Evolutionary conservation across 2,329 filamentous ascomycete species (phyloP).

Genomic region (Hymenoscyphus scutula): DNA sequence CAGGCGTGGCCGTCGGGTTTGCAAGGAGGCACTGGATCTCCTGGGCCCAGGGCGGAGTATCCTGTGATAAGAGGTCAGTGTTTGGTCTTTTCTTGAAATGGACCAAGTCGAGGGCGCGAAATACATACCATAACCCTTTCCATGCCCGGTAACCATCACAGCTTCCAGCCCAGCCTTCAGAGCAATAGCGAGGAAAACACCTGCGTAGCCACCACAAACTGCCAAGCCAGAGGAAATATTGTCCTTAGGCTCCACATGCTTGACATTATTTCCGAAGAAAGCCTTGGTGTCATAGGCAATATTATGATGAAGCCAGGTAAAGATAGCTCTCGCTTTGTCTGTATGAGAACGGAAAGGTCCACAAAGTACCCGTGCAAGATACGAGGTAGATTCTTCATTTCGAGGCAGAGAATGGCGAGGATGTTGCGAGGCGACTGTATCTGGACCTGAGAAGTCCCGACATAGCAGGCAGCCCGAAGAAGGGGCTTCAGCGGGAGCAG

Average conservation of each 20-base stretch:
- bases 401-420: slow-evolving; percentile 69
- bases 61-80: slow-evolving; percentile 43
- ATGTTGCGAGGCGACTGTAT: slow-evolving; percentile 73
- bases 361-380: slow-evolving; percentile 76
- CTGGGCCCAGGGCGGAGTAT: slow-evolving; percentile 59
- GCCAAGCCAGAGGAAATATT: slow-evolving; percentile 76
- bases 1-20: slow-evolving; percentile 73
- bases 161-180: slow-evolving; percentile 76
- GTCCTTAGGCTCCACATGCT: slow-evolving; percentile 65
- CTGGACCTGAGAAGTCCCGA: slow-evolving; percentile 82
- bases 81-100: not conserved
- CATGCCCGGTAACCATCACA: slow-evolving; percentile 71
- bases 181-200: slow-evolving; percentile 76
- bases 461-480: slow-evolving; percentile 69
- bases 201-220: slow-evolving; percentile 90
- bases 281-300: slow-evolving; percentile 77
- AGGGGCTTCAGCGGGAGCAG: slow-evolving; percentile 24
- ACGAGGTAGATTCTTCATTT: slow-evolving; percentile 58
- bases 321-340: slow-evolving; percentile 89
- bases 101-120: not conserved
- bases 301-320: slow-evolving; percentile 95
- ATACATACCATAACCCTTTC: slow-evolving; percentile 65
- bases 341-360: slow-evolving; percentile 75
- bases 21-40: slow-evolving; percentile 62
- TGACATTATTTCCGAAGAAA: slow-evolving; percentile 72